Conservation (phyloP, 148 eudicot species). For the Vaccinium corymbosum region DNA sequence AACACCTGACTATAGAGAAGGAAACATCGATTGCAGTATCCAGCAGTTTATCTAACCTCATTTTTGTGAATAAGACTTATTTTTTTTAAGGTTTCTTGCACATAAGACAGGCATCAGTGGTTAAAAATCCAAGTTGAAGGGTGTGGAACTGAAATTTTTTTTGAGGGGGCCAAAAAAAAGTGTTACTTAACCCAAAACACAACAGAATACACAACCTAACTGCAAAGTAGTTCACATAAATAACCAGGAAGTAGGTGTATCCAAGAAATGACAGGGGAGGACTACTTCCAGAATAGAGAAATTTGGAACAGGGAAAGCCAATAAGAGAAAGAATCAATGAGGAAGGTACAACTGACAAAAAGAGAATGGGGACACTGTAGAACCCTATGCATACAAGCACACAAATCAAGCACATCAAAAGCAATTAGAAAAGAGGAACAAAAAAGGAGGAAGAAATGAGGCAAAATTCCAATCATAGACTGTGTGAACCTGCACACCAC, state of each 20-base stretch:
- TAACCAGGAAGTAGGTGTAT: background rate
- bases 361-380: background rate
- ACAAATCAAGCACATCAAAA: slow-evolving; percentile 1
- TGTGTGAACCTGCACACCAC: slow-evolving; percentile 83
- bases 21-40: background rate
- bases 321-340: background rate
- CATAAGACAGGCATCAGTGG: background rate
- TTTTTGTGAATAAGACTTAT: background rate
- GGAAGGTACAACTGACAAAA: background rate
- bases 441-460: background rate
- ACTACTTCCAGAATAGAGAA: background rate
- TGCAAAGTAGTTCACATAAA: background rate
- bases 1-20: too few species aligned
- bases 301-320: background rate
- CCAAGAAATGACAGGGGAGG: background rate
- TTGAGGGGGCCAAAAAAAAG: too few species aligned
- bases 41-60: background rate
- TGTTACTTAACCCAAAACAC: background rate
- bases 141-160: background rate
- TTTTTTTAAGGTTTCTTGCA: background rate
- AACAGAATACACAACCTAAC: background rate
- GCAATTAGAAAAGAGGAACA: background rate
- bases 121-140: background rate
- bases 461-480: slow-evolving; percentile 32
- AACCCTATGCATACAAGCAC: slow-evolving; percentile 6